Evolutionary conservation across 73 alveolate species (phyloP), one percentile per base, ranked within the genome.

Genomic region (Strombidium stylifer): DNA sequence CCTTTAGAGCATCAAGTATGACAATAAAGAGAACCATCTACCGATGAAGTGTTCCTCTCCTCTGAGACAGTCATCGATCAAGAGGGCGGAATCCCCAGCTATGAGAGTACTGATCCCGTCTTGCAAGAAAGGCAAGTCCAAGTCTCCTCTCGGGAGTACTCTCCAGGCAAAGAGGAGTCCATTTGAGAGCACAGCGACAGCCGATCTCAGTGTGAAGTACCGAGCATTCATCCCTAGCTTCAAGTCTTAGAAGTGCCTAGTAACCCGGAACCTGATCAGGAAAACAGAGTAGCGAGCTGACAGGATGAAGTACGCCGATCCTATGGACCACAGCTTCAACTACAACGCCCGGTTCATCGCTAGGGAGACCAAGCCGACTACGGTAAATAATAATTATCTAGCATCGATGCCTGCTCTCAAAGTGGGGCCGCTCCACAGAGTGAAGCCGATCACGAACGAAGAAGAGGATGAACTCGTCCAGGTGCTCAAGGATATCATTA

Each of bases 401-500:
- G 6, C 18, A 31, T 5, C 21, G 59, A 8, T 16, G 11, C 31
- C 36, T 42, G 32, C 50, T 8, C 36, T n/a, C n/a, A n/a, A n/a
- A n/a, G n/a, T n/a, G n/a, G n/a, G n/a, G n/a, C 47, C 20, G n/a
- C 10, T 28, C 30, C 36, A 42, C n/a, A n/a, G n/a, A n/a, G n/a
- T n/a, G n/a, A 34, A 67, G 1, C 66, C 77, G 2, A 15, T 73
- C 20, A 60, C 18, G 49, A 56, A 30, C 19, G 65, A 20, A 0
- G 89, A 76, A 7, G 80, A 76, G 54, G 68, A 61, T 34, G 89
- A 68, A 68, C 61, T 78, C 18, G 73, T 78, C 12, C n/a, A 42
- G 18, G 79, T 76, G 19, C 41, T 78, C 42, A 67, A 56, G 27
- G 90, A 80, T 3, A 37, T 47, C 25, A 34, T 69, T 6, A 60